Percentiles rank a stretch among this genome's conserved stretches.
phyloP scores from a whole-genome alignment of 2,329 filamentous ascomycete species.

The Curvularia eragrostidis region DNA sequence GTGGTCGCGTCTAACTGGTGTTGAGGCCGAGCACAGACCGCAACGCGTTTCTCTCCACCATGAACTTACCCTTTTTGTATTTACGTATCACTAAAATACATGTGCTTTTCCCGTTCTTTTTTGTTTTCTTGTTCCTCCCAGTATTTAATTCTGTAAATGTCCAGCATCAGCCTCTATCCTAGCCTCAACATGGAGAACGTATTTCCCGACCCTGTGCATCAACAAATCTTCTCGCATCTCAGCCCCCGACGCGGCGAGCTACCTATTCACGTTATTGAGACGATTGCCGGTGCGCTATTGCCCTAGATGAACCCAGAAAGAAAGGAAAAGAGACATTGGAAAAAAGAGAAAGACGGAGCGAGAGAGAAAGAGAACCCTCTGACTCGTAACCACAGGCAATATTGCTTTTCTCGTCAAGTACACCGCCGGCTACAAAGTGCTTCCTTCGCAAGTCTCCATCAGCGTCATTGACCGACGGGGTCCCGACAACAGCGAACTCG shows the following conservation, averaged over 20 bases:
- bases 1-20: constrained; percentile 6
- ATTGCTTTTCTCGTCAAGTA: constrained; percentile 17
- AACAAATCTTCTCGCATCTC: constrained; percentile 12
- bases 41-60: not conserved
- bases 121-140: not conserved
- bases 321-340: not conserved
- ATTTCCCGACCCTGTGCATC: constrained; percentile 7
- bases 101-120: not conserved
- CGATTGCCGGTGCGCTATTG: constrained; percentile 3
- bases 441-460: constrained; percentile 9
- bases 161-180: not conserved
- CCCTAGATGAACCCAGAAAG: not conserved
- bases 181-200: not conserved
- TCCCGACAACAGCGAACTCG: constrained; percentile 5
- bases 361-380: not conserved
- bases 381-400: constrained; percentile 1
- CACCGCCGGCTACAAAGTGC: constrained; percentile 1
- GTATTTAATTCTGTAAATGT: not conserved
- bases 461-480: constrained; percentile 11
- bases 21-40: not conserved
- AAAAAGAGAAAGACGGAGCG: not conserved
- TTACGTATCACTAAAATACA: not conserved
- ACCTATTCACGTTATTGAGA: constrained; percentile 3
- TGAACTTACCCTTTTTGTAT: not conserved
- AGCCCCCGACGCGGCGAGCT: constrained; percentile 7